Percentiles rank a stretch among this genome's conserved stretches.
phyloP scores from a whole-genome alignment of 2,329 filamentous ascomycete species.

The Bisporella sp. region DNA sequence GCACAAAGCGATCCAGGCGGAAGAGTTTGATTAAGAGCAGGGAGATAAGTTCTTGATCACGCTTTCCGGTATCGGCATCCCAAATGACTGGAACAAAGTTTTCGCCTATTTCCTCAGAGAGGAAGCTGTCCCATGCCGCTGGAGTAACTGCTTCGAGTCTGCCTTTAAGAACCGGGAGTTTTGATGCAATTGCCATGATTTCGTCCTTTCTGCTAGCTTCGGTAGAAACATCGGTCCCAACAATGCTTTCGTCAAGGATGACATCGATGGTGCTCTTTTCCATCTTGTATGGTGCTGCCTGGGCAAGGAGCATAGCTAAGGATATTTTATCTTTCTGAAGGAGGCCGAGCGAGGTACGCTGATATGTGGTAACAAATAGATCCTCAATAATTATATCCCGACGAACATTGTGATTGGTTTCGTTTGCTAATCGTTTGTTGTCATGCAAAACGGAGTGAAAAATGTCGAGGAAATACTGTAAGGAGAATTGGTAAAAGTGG shows the following conservation, averaged over 20 bases:
- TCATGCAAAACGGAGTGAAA: slow-evolving; percentile 86
- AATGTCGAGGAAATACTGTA: slow-evolving; percentile 97
- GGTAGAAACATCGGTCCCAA: slow-evolving; percentile 73
- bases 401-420: slow-evolving; percentile 69
- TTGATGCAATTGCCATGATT: slow-evolving; percentile 60
- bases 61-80: slow-evolving; percentile 54
- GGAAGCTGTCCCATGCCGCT: slow-evolving; percentile 73
- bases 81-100: slow-evolving; percentile 72
- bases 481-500: slow-evolving; percentile 98
- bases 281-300: slow-evolving; percentile 94
- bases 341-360: slow-evolving; percentile 85
- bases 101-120: slow-evolving; percentile 80
- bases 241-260: slow-evolving; percentile 71
- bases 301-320: slow-evolving; percentile 87
- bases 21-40: slow-evolving; percentile 89
- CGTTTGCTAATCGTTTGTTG: slow-evolving; percentile 64
- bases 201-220: slow-evolving; percentile 57
- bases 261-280: slow-evolving; percentile 83
- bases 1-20: slow-evolving; percentile 91
- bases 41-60: slow-evolving; percentile 74
- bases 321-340: slow-evolving; percentile 93
- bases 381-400: slow-evolving; percentile 87
- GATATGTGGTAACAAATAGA: slow-evolving; percentile 85
- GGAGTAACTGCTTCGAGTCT: slow-evolving; percentile 55
- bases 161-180: slow-evolving; percentile 67